Evolutionary conservation across 139 green algal species (phyloP), one percentile per base, ranked within the genome.

Genomic region (Coccomyxa sp.): DNA sequence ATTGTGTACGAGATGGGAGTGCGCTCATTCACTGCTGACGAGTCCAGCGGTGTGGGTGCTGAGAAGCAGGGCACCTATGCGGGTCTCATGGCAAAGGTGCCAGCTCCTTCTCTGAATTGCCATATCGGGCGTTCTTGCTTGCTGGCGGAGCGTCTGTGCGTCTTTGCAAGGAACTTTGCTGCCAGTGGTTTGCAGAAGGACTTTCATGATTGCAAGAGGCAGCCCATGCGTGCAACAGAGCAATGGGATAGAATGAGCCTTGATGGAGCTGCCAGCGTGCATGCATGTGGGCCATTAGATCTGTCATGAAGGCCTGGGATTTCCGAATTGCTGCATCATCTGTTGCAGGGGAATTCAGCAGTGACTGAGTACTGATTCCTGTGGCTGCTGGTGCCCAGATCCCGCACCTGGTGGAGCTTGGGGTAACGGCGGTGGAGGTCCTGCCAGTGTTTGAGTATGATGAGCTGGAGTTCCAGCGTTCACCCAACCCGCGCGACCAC

Each of bases 391-490:
- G 38, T 51, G 38, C 38, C 67, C 94, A 97, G 90, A 92, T 97
- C 67, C 79, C 82, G 21, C 93, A 97, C 86, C 87, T 98, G 11
- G 66, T 86, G 58, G 86, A 89, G n/a, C 90, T 98, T 58, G 94
- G 95, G 13, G 85, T 98, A 59, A 98, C 91, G 58, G 94, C 94
- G 13, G 94, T 98, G 57, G 95, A 98, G 91, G 89, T 98, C 68
- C 88, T 98, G 84, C 95, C 95, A 0, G 93, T 98, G 14, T 97
- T 98, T 88, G 95, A 98, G 86, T 98, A 94, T 66, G 95, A 98
- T 79, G 95, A 98, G 91, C 87, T 98, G 31, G 95, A 98, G 89
- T 96, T 98, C 82, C 91, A 97, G 90, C 84, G 82, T 75, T 87
- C 58, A 51, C 84, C 79, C 68, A 98, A 98, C 89, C 94, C 95